phyloP scores from a whole-genome alignment of 164 flowering plant genomes.

The Vitis vinifera region DNA sequence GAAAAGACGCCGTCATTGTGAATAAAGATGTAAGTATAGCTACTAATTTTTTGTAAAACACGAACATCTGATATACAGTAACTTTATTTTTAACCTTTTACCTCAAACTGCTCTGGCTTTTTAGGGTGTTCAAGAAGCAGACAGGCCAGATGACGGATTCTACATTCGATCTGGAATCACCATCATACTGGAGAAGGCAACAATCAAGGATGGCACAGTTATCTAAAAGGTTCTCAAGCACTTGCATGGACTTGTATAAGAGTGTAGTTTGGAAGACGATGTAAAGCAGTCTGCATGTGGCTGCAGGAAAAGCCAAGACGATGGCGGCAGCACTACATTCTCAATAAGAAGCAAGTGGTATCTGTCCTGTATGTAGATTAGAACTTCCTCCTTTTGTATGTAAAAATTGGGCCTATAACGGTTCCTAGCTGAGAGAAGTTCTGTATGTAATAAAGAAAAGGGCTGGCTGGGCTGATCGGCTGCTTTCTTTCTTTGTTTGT shows the following conservation, averaged over 20 bases:
- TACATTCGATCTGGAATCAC: constrained; percentile 85
- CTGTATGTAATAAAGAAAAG: no score
- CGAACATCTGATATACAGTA: not conserved
- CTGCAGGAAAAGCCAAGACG: no score
- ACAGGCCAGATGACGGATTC: constrained; percentile 70
- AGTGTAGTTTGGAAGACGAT: not conserved
- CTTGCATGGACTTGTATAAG: not conserved
- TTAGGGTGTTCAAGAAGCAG: constrained; percentile 78
- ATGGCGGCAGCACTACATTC: not conserved
- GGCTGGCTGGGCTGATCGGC: not conserved
- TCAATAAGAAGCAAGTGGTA: no score
- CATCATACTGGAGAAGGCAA: constrained; percentile 66
- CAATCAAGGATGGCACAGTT: constrained; percentile 63
- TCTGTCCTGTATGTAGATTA: no score
- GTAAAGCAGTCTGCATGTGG: not conserved
- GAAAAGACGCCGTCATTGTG: constrained; percentile 66
- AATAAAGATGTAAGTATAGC: constrained; percentile 69
- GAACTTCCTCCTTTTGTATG: not conserved
- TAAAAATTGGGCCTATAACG: not conserved
- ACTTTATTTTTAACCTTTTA: not conserved
- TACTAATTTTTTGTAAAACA: no score
- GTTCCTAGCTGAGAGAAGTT: not conserved
- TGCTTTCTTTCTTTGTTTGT: not conserved
- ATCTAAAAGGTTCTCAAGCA: constrained; percentile 32
- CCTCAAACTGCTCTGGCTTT: not conserved